Evolutionary conservation across 2,329 filamentous ascomycete species (phyloP).

Genomic region (Colletotrichum nymphaeae): DNA sequence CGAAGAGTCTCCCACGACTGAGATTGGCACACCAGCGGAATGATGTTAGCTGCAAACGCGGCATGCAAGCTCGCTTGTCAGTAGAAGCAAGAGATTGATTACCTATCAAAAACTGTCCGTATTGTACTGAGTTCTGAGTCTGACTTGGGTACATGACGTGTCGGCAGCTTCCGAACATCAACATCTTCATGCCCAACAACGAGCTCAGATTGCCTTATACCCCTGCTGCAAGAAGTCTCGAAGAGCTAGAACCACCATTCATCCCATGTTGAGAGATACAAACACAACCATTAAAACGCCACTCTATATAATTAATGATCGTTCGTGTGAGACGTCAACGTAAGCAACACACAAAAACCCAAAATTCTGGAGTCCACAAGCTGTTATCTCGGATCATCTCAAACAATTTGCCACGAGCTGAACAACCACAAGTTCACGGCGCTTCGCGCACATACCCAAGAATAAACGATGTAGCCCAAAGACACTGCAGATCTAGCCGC

Average conservation of each 20-base stretch:
- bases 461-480: not conserved
- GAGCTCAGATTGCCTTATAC: not conserved
- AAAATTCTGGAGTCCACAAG: not conserved
- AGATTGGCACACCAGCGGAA: not conserved
- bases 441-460: not conserved
- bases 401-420: not conserved
- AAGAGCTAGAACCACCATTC: not conserved
- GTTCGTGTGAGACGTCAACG: not conserved
- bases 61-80: too few species aligned
- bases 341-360: not conserved
- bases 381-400: not conserved
- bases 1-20: not conserved
- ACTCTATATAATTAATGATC: not conserved
- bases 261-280: not conserved
- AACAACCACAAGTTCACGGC: not conserved
- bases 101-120: not conserved
- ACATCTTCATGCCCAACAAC: not conserved
- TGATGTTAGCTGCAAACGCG: not conserved
- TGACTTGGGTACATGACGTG: not conserved
- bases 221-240: not conserved
- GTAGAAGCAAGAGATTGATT: not conserved
- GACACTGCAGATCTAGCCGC: not conserved
- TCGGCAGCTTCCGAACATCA: not conserved
- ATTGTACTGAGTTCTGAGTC: not conserved
- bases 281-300: not conserved